Evolutionary conservation across 192 early-diverging fungal genomes (phyloP), one percentile per base, ranked within the genome.

Genomic region (Geosiphon pyriformis): DNA sequence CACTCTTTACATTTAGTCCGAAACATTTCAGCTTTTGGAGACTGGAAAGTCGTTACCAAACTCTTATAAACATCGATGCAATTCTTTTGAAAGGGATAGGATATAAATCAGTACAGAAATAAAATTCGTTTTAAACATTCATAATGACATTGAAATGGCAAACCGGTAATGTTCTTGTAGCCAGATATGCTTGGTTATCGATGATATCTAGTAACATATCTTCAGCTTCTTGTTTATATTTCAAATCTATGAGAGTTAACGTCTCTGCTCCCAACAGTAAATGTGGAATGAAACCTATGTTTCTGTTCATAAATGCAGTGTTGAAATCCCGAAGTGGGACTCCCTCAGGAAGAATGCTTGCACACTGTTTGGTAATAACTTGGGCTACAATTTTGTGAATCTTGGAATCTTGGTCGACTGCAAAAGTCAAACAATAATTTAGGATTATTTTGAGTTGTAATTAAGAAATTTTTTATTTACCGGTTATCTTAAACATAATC

Each of bases 401-500:
- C 46, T 51, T 26, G 29, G 23, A 12, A 27, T 27, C 50, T 31
- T 61, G 17, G 23, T 31, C n/a, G 27, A 54, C 33, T 53, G 47
- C 20, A 15, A 50, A 32, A 30, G 15, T 25, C 27, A 20, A 51
- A 30, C 7, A 33, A 3, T 32, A 29, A 49, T 51, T 50, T 12
- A 20, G 37, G 12, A 8, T 35, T 59, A 33, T 35, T 61, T 35
- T 0, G 6, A 61, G 15, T 18, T 22, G 4, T 47, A n/a, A 37
- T 18, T 58, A 50, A 69, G 22, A 23, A 20, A 48, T 42, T 0
- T 22, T 61, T 26, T 50, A n/a, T 23, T 69, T 73, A 65, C 80
- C 79, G 20, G 73, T 73, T 32, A 73, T 62, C 10, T 78, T 66
- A 46, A 82, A 81, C 25, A 69, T 67, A 20, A 81, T 73, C n/a